Percentiles rank a stretch among this genome's conserved stretches.
These are phyloP conservation scores for Cyanodermella asteris DNA, from an alignment of 2,329 filamentous ascomycete genomes.

Conservation along the genomic window DNA sequence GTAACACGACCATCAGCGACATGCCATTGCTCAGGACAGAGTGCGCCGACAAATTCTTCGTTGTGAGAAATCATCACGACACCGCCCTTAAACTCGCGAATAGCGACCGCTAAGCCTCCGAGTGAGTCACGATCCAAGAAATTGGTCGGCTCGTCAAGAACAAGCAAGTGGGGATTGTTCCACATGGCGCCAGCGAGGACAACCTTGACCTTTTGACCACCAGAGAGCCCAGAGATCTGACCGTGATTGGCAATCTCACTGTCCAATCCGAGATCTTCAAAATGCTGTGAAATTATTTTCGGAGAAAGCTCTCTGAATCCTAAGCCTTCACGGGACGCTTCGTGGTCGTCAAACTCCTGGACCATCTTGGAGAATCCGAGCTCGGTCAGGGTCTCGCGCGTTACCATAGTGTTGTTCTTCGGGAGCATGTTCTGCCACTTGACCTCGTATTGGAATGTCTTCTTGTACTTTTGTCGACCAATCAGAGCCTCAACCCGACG, in stretches of 20 bases:
- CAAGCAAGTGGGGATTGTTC: conserved; percentile 95
- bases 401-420: conserved; percentile 83
- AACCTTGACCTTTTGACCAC: conserved; percentile 97
- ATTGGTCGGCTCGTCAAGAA: conserved; percentile 96
- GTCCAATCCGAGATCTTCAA: conserved; percentile 87
- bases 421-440: conserved; percentile 82
- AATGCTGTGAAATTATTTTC: conserved; percentile 89
- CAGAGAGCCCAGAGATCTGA: conserved; percentile 84
- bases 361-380: conserved; percentile 82
- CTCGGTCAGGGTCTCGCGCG: conserved; percentile 70
- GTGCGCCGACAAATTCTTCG: conserved; percentile 91
- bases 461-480: conserved; percentile 96
- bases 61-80: conserved; percentile 99
- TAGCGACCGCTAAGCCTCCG: conserved; percentile 88
- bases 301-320: conserved; percentile 88
- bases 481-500: conserved; percentile 73
- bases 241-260: conserved; percentile 98
- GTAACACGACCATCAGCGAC: conserved; percentile 73
- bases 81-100: conserved; percentile 93
- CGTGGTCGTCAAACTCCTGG: conserved; percentile 96
- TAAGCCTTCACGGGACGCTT: conserved; percentile 93
- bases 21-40: conserved; percentile 93
- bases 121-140: conserved; percentile 97
- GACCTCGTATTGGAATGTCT: conserved; percentile 94
- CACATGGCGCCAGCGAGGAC: conserved; percentile 91